These are phyloP conservation scores for Colletotrichum euphorbiae DNA, from an alignment of 2,329 filamentous ascomycete species.

Conservation along the genomic window DNA sequence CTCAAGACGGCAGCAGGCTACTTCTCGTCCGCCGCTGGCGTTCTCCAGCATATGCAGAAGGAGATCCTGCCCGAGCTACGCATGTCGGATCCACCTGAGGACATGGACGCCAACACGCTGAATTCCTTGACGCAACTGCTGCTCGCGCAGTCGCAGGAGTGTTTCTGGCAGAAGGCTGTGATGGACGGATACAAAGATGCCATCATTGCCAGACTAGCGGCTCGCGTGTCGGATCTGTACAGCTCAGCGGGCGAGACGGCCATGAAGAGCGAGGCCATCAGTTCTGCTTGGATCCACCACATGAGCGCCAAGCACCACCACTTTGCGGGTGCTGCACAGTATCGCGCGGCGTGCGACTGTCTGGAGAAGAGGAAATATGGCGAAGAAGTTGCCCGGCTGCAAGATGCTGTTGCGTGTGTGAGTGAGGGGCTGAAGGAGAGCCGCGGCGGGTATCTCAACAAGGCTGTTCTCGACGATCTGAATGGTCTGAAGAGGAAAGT, in stretches of 20 bases:
- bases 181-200: conserved; percentile 94
- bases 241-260: conserved; percentile 85
- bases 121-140: conserved; percentile 86
- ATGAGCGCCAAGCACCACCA: conserved; percentile 97
- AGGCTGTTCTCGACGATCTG: conserved; percentile 83
- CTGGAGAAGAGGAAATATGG: conserved; percentile 95
- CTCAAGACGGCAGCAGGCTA: conserved; percentile 91
- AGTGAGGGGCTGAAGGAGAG: conserved; percentile 89
- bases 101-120: conserved; percentile 92
- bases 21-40: conserved; percentile 88
- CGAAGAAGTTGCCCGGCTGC: conserved; percentile 89
- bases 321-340: conserved; percentile 95
- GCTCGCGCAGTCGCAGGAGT: conserved; percentile 94
- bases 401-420: conserved; percentile 84
- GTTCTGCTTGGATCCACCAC: conserved; percentile 97
- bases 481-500: conserved; percentile 85
- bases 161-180: conserved; percentile 97
- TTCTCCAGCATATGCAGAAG: conserved; percentile 81
- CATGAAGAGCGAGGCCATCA: conserved; percentile 88
- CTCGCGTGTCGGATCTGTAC: conserved; percentile 91
- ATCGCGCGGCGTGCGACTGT: conserved; percentile 88
- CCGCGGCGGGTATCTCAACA: conserved; percentile 79
- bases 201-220: conserved; percentile 90
- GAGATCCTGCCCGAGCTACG: conserved; percentile 85
- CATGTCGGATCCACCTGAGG: conserved; percentile 84